Base-by-base conservation (phyloP, 352 stramenopile genomes). In the Phytophthora ramorum region DNA sequence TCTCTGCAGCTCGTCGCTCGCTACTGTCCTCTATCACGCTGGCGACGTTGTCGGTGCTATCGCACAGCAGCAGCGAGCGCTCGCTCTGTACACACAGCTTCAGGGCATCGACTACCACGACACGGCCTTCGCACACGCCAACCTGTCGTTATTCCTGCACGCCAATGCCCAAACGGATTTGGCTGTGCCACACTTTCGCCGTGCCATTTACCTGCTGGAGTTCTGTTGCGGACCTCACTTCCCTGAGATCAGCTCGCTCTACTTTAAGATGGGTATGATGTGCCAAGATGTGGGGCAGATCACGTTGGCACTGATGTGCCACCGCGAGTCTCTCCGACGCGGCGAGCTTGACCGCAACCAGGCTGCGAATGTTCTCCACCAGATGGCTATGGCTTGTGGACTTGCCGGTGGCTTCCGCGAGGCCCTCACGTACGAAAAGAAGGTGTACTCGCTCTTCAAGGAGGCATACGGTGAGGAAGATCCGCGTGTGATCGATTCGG, bases 181-280 rank as follows among this genome's bases (percentile, higher is more conserved):
- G 47, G 93, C 90, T 1, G 84, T 98, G 17, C 83, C 89, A 37
- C 93, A 98, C 75, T 69, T 98, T 51, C 88, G 90, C 17, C 93
- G 95, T 35, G 84, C 91, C 7, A 90, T 98, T 64, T 98, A 98
- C 64, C 68, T 99, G 44, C 87, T 98, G 57, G 95, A 99, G 70
- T 77, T 98, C 24, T 89, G 97, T 68, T 90, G 79, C 22, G 96
- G 97, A 3, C 87, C 87, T 46, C 87, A 97, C 61, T 96, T 96
- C 64, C 79, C 91, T 7, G 93, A 98, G 70, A 87, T 98, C 55
- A 92, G 86, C 43, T 87, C 87, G 48, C 79, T 94, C 4, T 78
- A 98, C 72, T 93, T 98, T 74, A 97, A 97, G 71, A 88, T 98
- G 75, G 96, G 95, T 47, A 97, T 91, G 59, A 94, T 98, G 71